Evolutionary conservation across 805 yeast species (phyloP).

Genomic region (Kodamaea laetipori): DNA sequence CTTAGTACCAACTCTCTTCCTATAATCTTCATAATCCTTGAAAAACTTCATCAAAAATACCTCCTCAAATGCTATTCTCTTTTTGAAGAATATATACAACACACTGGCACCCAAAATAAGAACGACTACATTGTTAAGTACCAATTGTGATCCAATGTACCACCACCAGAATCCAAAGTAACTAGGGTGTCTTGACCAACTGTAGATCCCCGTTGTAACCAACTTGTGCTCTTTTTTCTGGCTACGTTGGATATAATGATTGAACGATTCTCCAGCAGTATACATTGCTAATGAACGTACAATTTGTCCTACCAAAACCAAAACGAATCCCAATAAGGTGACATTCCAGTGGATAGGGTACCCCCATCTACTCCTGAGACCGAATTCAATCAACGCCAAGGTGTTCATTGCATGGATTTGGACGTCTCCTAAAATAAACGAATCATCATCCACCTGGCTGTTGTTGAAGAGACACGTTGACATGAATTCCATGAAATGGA

Average conservation of each 20-base stretch:
- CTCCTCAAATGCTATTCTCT: constrained; percentile 76
- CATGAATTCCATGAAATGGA: constrained; percentile 82
- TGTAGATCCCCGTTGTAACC: constrained; percentile 75
- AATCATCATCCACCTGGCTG: constrained; percentile 64
- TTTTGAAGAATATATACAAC: constrained; percentile 67
- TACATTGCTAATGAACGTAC: constrained; percentile 79
- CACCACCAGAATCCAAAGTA: constrained; percentile 91
- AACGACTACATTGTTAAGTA: constrained; percentile 67
- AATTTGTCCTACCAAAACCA: constrained; percentile 63
- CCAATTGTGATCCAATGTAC: constrained; percentile 83
- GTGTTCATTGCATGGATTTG: constrained; percentile 24
- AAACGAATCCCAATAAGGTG: constrained; percentile 46
- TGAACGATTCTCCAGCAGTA: constrained; percentile 83
- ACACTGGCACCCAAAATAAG: constrained; percentile 53
- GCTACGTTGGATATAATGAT: constrained; percentile 68
- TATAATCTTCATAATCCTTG: constrained; percentile 66
- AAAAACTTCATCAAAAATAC: constrained; percentile 63
- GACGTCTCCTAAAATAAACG: constrained; percentile 26
- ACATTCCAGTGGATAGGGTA: constrained; percentile 13
- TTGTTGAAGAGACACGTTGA: constrained; percentile 77
- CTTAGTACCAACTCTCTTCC: constrained; percentile 48
- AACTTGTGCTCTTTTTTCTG: constrained; percentile 57
- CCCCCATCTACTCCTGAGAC: constrained; percentile 9
- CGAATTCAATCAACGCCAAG: constrained; percentile 18
- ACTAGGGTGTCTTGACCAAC: constrained; percentile 77